phyloP scores from a whole-genome alignment of 2,329 filamentous ascomycete genomes.

The Cyphellophora attinorum region DNA sequence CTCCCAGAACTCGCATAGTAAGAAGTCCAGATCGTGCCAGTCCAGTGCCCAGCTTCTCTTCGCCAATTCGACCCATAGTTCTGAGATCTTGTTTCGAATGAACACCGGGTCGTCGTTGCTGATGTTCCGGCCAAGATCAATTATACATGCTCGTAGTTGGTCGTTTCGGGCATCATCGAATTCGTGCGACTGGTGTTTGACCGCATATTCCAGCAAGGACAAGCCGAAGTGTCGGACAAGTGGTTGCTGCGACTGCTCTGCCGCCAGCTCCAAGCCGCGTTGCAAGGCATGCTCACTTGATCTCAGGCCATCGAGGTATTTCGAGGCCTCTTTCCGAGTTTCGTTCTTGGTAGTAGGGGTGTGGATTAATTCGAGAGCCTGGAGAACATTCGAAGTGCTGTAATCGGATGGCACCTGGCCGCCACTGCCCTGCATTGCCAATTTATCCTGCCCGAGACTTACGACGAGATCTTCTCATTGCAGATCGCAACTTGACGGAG shows the following conservation, averaged over 20 bases:
- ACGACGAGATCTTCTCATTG: too few species aligned
- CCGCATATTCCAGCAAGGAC: constrained; percentile 79
- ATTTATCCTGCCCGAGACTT: too few species aligned
- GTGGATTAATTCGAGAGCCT: constrained; percentile 82
- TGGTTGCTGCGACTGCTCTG: constrained; percentile 62
- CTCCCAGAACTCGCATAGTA: constrained; percentile 72
- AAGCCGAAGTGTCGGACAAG: constrained; percentile 89
- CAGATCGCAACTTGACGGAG: too few species aligned
- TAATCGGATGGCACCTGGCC: constrained; percentile 1
- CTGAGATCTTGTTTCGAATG: constrained; percentile 84
- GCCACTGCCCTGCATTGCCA: neutral
- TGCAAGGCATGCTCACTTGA: constrained; percentile 67
- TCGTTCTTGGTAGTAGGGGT: constrained; percentile 71
- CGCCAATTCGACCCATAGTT: constrained; percentile 89
- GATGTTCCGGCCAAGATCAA: constrained; percentile 66
- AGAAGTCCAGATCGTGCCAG: constrained; percentile 89
- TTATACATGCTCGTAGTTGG: constrained; percentile 64
- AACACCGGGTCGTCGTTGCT: constrained; percentile 67
- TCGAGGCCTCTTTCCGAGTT: constrained; percentile 69
- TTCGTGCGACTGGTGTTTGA: constrained; percentile 74
- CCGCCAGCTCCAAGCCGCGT: constrained; percentile 75
- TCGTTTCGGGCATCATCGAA: constrained; percentile 60
- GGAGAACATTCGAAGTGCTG: constrained; percentile 51
- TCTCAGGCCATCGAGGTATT: constrained; percentile 81
- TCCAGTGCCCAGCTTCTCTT: constrained; percentile 88